A percentile compares a stretch with the other conserved stretches of the same genome.
Evolutionary conservation across 495 filamentous ascomycete species (phyloP).

Genomic region (Hypoxylon perforatum): DNA sequence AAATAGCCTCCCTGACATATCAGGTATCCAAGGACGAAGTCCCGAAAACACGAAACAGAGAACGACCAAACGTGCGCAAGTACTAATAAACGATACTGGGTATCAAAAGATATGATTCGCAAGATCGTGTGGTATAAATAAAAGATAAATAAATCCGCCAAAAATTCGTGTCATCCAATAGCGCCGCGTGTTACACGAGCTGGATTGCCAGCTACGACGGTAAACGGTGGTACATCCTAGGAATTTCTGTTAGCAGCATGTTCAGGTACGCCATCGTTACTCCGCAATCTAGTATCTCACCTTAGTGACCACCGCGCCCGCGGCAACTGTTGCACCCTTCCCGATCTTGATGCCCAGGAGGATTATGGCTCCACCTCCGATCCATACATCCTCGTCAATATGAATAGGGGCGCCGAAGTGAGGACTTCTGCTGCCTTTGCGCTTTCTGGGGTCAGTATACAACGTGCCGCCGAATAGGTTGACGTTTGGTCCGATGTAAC

Average conservation of each 20-base stretch:
- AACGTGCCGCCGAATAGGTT: conserved; percentile 83
- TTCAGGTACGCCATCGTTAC: neutral
- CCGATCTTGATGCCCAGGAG: conserved; percentile 85
- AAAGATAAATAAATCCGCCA: conserved; percentile 2
- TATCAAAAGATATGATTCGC: conserved; percentile 35
- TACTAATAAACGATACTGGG: conserved; percentile 22
- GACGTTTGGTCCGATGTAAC: conserved; percentile 87
- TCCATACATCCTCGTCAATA: conserved; percentile 91
- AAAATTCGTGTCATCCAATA: conserved; percentile 34
- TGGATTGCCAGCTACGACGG: conserved; percentile 72
- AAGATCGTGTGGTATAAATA: conserved; percentile 3
- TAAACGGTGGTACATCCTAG: conserved; percentile 68
- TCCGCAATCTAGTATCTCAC: conserved; percentile 64
- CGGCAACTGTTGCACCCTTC: conserved; percentile 80
- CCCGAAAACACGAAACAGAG: neutral
- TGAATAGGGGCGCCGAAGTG: conserved; percentile 77
- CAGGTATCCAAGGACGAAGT: neutral
- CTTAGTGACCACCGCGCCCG: conserved; percentile 89
- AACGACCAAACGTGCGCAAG: neutral
- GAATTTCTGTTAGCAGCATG: neutral
- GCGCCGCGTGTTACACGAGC: conserved; percentile 68
- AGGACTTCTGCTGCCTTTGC: conserved; percentile 78
- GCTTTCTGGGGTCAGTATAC: conserved; percentile 77
- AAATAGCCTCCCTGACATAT: neutral
- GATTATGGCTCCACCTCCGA: conserved; percentile 84